These are phyloP conservation scores for Sporothrix dimorphospora DNA, from an alignment of 2,329 filamentous ascomycete genomes.

Conservation along the genomic window DNA sequence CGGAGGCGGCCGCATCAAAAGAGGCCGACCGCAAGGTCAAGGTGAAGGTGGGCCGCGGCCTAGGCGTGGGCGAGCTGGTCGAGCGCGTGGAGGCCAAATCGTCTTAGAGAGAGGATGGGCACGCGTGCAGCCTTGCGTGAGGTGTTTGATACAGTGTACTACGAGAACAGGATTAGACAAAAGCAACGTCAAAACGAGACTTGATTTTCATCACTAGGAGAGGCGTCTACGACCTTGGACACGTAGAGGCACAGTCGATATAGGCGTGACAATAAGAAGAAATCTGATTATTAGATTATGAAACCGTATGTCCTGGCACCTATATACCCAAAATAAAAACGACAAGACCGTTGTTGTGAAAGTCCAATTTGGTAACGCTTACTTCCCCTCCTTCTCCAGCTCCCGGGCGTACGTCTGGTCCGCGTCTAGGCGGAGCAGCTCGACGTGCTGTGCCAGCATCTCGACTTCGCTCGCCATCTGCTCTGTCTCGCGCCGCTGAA, in stretches of 20 bases:
- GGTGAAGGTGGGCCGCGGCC: slow-evolving; percentile 78
- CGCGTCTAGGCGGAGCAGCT: slow-evolving; percentile 47
- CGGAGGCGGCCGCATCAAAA: slow-evolving; percentile 34
- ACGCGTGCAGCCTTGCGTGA: neutral
- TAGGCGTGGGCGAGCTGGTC: slow-evolving; percentile 79
- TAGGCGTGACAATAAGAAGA: neutral
- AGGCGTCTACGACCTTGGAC: too few species aligned
- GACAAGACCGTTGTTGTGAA: neutral
- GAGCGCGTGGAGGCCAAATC: slow-evolving; percentile 67
- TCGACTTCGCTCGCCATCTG: slow-evolving; percentile 45
- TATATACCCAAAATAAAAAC: neutral
- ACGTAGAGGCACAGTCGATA: too few species aligned
- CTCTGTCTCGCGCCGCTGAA: slow-evolving; percentile 34
- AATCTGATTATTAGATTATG: neutral
- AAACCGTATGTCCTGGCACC: neutral
- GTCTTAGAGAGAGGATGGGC: neutral
- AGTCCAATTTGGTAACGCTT: neutral
- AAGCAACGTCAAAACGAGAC: neutral
- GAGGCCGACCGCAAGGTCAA: slow-evolving; percentile 69
- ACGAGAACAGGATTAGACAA: slow-evolving; percentile 14
- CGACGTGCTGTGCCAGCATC: slow-evolving; percentile 45
- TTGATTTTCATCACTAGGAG: too few species aligned
- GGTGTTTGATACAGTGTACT: neutral
- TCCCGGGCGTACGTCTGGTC: slow-evolving; percentile 54
- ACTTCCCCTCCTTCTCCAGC: slow-evolving; percentile 41